phyloP scores from a whole-genome alignment of 345 rosid species.

The Draba incana region DNA sequence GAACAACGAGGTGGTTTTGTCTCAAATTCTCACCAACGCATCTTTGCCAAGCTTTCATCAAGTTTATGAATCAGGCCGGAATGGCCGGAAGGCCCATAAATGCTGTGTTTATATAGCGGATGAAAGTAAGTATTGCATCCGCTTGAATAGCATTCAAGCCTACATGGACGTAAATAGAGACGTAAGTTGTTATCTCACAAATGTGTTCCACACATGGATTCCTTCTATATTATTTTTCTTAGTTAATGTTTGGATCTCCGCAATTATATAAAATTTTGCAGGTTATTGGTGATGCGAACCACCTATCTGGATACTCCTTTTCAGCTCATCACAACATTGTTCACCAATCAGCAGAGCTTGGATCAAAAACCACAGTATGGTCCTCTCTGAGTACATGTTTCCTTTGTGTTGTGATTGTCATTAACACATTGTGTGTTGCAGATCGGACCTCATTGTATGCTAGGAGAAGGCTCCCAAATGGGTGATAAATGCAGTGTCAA shows the following conservation, averaged over 20 bases:
- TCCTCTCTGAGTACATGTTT: neutral
- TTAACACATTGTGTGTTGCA: constrained; percentile 40
- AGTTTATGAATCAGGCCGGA: constrained; percentile 48
- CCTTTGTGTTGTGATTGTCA: neutral
- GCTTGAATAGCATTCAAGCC: constrained; percentile 88
- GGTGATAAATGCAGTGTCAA: constrained; percentile 97
- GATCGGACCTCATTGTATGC: constrained; percentile 94
- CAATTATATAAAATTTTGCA: constrained; percentile 30
- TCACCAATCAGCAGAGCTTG: constrained; percentile 80
- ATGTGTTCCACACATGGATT: constrained; percentile 4
- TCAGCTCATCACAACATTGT: constrained; percentile 80
- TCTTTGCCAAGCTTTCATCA: constrained; percentile 75
- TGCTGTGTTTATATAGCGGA: constrained; percentile 92
- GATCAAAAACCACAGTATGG: constrained; percentile 91
- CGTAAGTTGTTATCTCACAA: constrained; percentile 53
- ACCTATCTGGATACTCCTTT: constrained; percentile 80
- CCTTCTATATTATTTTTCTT: neutral
- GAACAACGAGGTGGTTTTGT: constrained; percentile 54
- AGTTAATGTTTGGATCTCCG: constrained; percentile 14
- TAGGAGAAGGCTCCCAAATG: constrained; percentile 94
- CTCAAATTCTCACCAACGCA: constrained; percentile 74
- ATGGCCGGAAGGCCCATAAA: constrained; percentile 69
- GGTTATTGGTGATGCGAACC: constrained; percentile 87
- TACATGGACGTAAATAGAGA: constrained; percentile 90
- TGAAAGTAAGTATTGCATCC: constrained; percentile 69